These are phyloP conservation scores for Dactylellina sp. DNA, from an alignment of 2,329 filamentous ascomycete genomes.

Conservation along the genomic window DNA sequence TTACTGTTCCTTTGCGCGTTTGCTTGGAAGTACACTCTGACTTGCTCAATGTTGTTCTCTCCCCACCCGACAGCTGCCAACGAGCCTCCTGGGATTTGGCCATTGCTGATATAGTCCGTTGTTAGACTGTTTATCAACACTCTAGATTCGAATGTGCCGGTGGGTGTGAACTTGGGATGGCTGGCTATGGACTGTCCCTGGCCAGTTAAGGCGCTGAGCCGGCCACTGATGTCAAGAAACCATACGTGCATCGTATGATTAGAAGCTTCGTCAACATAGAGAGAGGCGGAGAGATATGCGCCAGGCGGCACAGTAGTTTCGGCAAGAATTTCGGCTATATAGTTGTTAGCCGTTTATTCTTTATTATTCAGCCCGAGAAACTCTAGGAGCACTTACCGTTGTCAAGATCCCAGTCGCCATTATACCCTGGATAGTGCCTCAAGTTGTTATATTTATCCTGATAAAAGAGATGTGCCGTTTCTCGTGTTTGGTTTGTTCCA, in stretches of 20 bases:
- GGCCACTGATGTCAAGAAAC: constrained; percentile 25
- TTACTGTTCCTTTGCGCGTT: constrained; percentile 22
- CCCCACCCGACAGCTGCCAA: constrained; percentile 36
- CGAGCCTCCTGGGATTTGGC: constrained; percentile 33
- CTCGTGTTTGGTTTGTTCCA: constrained; percentile 12
- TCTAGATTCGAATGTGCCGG: constrained; percentile 36
- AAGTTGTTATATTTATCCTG: constrained; percentile 24
- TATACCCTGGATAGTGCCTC: constrained; percentile 49
- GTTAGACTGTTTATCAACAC: constrained; percentile 22
- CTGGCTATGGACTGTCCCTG: constrained; percentile 23
- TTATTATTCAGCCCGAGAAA: too few species aligned
- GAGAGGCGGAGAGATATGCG: constrained; percentile 25
- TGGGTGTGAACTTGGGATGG: constrained; percentile 27
- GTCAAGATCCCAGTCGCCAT: constrained; percentile 26
- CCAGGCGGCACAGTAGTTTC: constrained; percentile 22
- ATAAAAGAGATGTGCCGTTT: constrained; percentile 51
- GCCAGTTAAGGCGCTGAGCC: constrained; percentile 27
- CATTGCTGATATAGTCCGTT: constrained; percentile 26
- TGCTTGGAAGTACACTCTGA: constrained; percentile 40
- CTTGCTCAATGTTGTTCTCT: constrained; percentile 22
- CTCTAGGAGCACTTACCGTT: constrained; percentile 29
- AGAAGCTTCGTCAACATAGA: constrained; percentile 17
- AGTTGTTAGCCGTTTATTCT: constrained; percentile 20
- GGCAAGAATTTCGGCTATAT: constrained; percentile 38
- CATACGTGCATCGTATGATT: constrained; percentile 39